Conservation (phyloP, 345 rosid species). For the Dimocarpus longan region DNA sequence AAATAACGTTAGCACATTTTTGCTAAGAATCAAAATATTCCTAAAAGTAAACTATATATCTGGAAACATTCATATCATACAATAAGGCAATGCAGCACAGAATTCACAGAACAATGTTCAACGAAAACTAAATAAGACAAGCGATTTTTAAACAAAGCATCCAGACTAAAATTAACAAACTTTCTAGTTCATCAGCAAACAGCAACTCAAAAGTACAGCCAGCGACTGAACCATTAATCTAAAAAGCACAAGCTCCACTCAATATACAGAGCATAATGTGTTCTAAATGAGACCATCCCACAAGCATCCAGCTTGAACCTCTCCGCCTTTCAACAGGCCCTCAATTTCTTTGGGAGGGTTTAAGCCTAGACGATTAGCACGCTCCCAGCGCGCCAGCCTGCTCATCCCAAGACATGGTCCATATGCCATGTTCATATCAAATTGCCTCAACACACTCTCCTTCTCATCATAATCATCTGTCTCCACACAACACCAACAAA, state of each 20-base stretch:
- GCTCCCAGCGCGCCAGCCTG: slow-evolving; percentile 71
- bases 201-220: slow-evolving; percentile 8
- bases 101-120: neutral
- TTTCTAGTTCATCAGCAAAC: slow-evolving; percentile 3
- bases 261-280: neutral
- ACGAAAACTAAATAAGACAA: neutral
- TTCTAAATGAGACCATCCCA: slow-evolving; percentile 70
- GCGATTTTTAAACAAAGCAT: neutral
- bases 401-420: slow-evolving; percentile 87
- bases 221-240: slow-evolving; percentile 11
- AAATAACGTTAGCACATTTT: too few relatives aligned
- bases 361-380: slow-evolving; percentile 67
- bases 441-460: slow-evolving; percentile 63
- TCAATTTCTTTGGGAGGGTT: slow-evolving; percentile 65
- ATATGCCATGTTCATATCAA: slow-evolving; percentile 81
- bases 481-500: slow-evolving; percentile 1
- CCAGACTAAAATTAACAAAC: slow-evolving; percentile 2
- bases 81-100: neutral
- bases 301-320: slow-evolving; percentile 50
- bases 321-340: slow-evolving; percentile 44
- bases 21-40: too few relatives aligned
- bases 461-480: slow-evolving; percentile 47
- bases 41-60: too few relatives aligned
- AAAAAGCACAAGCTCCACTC: neutral
- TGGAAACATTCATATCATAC: neutral